phyloP scores from a whole-genome alignment of 352 stramenopile species.

The Pythium graminicola region DNA sequence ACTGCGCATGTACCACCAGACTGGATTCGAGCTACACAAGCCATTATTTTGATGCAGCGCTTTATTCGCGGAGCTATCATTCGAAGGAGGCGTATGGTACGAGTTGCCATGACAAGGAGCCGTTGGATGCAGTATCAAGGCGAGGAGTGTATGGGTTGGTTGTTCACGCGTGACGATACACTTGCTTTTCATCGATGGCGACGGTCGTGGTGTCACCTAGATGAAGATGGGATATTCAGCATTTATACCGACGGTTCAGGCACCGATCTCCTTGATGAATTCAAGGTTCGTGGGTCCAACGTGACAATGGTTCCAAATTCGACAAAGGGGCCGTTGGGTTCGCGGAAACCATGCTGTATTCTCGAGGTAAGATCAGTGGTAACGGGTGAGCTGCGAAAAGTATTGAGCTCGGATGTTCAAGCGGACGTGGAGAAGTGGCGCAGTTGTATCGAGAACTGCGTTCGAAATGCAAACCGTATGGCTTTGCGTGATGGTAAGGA shows the following conservation, averaged over 20 bases:
- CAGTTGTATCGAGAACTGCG: constrained; percentile 50
- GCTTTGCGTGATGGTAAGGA: constrained; percentile 1
- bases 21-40: constrained; percentile 61
- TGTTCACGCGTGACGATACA: constrained; percentile 77
- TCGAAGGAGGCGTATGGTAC: constrained; percentile 57
- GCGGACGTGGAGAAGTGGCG: constrained; percentile 71
- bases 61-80: constrained; percentile 75
- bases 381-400: constrained; percentile 43
- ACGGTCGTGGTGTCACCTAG: constrained; percentile 73
- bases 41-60: constrained; percentile 73
- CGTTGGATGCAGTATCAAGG: constrained; percentile 54
- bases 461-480: constrained; percentile 33
- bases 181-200: constrained; percentile 81
- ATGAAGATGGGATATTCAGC: constrained; percentile 59
- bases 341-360: constrained; percentile 27
- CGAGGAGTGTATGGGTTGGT: constrained; percentile 71
- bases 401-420: constrained; percentile 53
- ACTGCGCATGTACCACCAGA: constrained; percentile 40
- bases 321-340: constrained; percentile 42
- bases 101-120: constrained; percentile 42
- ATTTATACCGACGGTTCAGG: constrained; percentile 70
- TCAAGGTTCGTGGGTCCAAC: constrained; percentile 55
- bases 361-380: constrained; percentile 53
- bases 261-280: constrained; percentile 54
- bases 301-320: constrained; percentile 57